phyloP scores from a whole-genome alignment of 139 green algal species.

The Closterium sp. region DNA sequence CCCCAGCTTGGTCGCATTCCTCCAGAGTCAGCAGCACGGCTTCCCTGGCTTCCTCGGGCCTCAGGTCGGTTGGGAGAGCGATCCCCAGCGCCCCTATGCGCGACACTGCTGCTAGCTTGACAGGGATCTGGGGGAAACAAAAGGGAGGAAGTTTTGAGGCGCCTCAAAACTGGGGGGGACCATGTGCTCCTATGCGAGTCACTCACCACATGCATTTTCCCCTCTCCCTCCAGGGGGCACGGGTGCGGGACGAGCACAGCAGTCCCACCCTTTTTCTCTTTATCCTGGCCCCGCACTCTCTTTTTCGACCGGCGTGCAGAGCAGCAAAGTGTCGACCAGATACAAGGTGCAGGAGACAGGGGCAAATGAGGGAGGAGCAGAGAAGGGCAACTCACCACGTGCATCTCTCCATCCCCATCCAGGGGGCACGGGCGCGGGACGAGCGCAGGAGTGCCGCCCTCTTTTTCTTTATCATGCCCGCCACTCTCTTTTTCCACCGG shows the following conservation, averaged over 20 bases:
- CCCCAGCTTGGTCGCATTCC: too few relatives aligned
- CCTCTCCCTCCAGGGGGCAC: constrained; percentile 29
- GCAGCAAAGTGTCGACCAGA: too few relatives aligned
- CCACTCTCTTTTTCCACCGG: neutral
- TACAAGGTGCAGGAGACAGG: neutral
- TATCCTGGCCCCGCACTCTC: too few relatives aligned
- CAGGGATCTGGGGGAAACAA: too few relatives aligned
- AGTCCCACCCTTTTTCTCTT: too few relatives aligned
- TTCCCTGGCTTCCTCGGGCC: neutral
- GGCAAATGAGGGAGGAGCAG: neutral
- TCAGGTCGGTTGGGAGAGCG: too few relatives aligned
- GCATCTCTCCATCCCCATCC: constrained; percentile 1
- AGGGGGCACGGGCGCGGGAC: constrained; percentile 36
- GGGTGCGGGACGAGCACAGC: constrained; percentile 20
- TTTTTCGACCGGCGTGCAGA: too few relatives aligned
- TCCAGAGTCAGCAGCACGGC: too few relatives aligned
- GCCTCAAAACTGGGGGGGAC: too few relatives aligned
- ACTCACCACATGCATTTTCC: constrained; percentile 66
- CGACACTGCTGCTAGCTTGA: too few relatives aligned
- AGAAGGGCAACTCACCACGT: neutral
- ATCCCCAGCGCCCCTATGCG: too few relatives aligned
- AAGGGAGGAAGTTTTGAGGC: neutral
- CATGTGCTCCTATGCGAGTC: too few relatives aligned
- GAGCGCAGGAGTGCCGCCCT: neutral
- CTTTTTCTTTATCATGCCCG: neutral